Evolutionary conservation across 1,284 basidiomycete genomes (phyloP), one percentile per base, ranked within the genome.

Genomic region (Cryptococcus deneoformans): DNA sequence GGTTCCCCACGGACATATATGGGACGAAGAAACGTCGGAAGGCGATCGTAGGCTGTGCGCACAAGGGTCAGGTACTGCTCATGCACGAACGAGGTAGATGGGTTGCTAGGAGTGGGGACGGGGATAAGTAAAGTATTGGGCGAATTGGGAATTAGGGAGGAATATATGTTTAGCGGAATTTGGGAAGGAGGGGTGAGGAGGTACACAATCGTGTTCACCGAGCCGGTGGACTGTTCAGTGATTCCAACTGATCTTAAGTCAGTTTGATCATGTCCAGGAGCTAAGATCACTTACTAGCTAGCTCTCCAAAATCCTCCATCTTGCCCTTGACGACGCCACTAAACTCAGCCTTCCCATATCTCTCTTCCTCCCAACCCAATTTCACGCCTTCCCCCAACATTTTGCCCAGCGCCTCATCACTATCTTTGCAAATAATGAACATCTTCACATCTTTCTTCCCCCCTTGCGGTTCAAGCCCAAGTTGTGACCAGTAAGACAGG

Each of bases 401-500:
- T 8, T 16, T 29, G n/a, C 48, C 49, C 20, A 47, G 46, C 20
- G 37, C 20, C 9, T 46, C 66, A 1, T 48, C 50, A 0, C 55
- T 60, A 0, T 52, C 53, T n/a, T 62, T 60, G 48, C 66, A 68
- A 1, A 74, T 42, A 0, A 67, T 56, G 29, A 65, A 58, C 12
- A 64, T 65, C 5, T 53, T 48, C 12, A 74, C 48, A 43, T 70
- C 53, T 61, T 76, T 74, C n/a, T 58, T 53, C 4, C 74, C 74
- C 14, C 73, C 71, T 0, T 65, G 63, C 40, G 74, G 74, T 47
- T 66, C 56, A 0, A 76, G 55, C 1, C 72, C 73, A 2, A 75
- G 62, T 54, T 76, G 71, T 14, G 62, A 56, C 72, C 73, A 76
- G 52, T 72, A 76, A 24, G 66, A 61, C 29, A 74, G 42, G 2